Evolutionary conservation across 23 red algal genomes (phyloP).

Genomic region (Gracilaria domingensis): DNA sequence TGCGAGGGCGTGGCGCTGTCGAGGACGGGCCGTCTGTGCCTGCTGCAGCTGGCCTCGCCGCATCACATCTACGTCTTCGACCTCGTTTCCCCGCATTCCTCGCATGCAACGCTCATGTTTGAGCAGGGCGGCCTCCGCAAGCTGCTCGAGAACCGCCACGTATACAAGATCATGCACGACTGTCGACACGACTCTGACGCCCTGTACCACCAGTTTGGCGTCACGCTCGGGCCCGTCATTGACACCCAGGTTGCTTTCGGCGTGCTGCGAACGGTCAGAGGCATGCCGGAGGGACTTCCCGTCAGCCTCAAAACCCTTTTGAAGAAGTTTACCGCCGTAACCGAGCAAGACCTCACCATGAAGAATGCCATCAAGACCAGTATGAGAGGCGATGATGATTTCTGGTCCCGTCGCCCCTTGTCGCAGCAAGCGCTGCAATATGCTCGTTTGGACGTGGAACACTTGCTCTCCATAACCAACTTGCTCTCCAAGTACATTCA

Average conservation of each 20-base stretch:
- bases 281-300: slow-evolving; percentile 64
- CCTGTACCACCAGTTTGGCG: slow-evolving; percentile 71
- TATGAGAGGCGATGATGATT: slow-evolving; percentile 60
- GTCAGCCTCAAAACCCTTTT: slow-evolving; percentile 78
- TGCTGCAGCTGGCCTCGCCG: slow-evolving; percentile 77
- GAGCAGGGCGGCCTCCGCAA: slow-evolving; percentile 45
- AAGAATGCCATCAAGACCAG: slow-evolving; percentile 74
- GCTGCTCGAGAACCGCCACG: slow-evolving; percentile 44
- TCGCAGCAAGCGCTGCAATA: slow-evolving; percentile 60
- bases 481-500: slow-evolving; percentile 38
- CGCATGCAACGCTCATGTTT: slow-evolving; percentile 2
- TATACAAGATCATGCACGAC: slow-evolving; percentile 84
- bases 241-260: slow-evolving; percentile 86
- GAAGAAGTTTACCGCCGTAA: slow-evolving; percentile 65
- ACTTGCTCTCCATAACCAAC: slow-evolving; percentile 53
- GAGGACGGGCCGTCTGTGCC: slow-evolving; percentile 74
- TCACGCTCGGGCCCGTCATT: slow-evolving; percentile 75
- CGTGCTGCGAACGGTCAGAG: slow-evolving; percentile 53
- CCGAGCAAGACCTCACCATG: slow-evolving; percentile 59
- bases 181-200: slow-evolving; percentile 92
- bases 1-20: slow-evolving; percentile 86
- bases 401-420: slow-evolving; percentile 70
- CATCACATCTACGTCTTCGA: slow-evolving; percentile 73
- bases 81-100: not conserved
- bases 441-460: slow-evolving; percentile 72